A percentile compares a stretch with the other conserved stretches of the same genome.
phyloP scores from a whole-genome alignment of 2,329 filamentous ascomycete species.

The Fusarium sp. region DNA sequence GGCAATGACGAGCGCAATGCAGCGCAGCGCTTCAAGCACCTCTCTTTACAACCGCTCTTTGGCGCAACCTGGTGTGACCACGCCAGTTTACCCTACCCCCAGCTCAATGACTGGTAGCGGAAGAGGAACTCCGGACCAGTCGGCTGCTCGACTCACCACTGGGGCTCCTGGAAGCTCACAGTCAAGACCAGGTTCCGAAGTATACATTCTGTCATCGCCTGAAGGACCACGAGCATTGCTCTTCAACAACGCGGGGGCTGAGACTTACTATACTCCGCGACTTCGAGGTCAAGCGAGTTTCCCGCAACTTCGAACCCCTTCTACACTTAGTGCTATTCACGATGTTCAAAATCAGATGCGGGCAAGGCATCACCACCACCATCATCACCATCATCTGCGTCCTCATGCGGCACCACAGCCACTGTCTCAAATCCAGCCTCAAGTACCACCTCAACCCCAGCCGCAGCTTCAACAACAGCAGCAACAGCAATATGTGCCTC shows the following conservation, averaged over 20 bases:
- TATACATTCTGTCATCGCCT: conserved; percentile 72
- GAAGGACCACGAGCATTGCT: conserved; percentile 69
- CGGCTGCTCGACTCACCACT: conserved; percentile 46
- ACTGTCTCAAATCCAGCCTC: conserved; percentile 19
- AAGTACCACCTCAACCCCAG: conserved; percentile 16
- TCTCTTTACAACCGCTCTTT: conserved; percentile 54
- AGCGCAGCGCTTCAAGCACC: conserved; percentile 61
- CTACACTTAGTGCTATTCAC: conserved; percentile 18
- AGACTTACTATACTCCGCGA: conserved; percentile 65
- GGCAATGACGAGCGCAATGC: conserved; percentile 64
- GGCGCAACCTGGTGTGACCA: conserved; percentile 57
- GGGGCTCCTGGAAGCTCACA: conserved; percentile 19
- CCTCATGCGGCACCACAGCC: conserved; percentile 27
- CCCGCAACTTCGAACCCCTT: conserved; percentile 43
- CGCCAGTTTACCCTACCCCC: conserved; percentile 51
- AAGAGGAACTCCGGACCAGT: conserved; percentile 60
- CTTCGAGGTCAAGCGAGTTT: conserved; percentile 43
- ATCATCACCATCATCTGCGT: conserved; percentile 38
- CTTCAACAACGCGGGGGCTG: conserved; percentile 61
- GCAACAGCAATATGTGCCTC: conserved; percentile 34
- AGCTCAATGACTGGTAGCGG: conserved; percentile 58
- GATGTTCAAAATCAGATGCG: conserved; percentile 36
- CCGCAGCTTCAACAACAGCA: conserved; percentile 31
- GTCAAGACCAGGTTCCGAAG: conserved; percentile 56
- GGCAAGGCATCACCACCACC: conserved; percentile 43